Evolutionary conservation across 2,329 filamentous ascomycete genomes (phyloP).

Genomic region (Emergomyces africanus): DNA sequence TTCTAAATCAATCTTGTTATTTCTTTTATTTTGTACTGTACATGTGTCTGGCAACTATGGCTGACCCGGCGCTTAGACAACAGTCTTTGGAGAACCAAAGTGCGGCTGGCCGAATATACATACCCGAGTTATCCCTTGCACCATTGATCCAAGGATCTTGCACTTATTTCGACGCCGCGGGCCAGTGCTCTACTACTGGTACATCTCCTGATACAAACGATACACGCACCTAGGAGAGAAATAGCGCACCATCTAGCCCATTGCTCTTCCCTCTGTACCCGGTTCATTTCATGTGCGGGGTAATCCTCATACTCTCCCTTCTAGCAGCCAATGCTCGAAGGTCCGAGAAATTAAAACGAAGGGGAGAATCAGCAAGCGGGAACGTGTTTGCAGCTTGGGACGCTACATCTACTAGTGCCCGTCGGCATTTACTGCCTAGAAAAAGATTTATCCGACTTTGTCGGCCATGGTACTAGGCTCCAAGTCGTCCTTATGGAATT

Average conservation of each 20-base stretch:
- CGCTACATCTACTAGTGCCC: conserved; percentile 30
- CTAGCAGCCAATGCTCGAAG: conserved; percentile 12
- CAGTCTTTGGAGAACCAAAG: conserved; percentile 37
- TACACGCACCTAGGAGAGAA: neutral
- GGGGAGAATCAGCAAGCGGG: conserved; percentile 16
- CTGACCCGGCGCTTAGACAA: neutral
- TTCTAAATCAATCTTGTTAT: neutral
- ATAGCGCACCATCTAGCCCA: neutral
- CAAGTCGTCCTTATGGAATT: conserved; percentile 51
- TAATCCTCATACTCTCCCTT: conserved; percentile 34
- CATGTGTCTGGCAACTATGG: neutral
- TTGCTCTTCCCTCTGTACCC: neutral
- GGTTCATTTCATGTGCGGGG: conserved; percentile 45
- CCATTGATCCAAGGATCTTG: conserved; percentile 46
- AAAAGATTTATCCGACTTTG: conserved; percentile 45
- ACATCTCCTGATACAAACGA: neutral
- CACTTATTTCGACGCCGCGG: conserved; percentile 43
- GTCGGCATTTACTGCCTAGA: conserved; percentile 50
- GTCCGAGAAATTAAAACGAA: conserved; percentile 11
- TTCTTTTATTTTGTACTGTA: neutral
- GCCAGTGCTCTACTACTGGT: conserved; percentile 38
- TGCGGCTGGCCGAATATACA: conserved; percentile 42
- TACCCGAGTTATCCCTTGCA: conserved; percentile 46
- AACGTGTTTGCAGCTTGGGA: conserved; percentile 18
- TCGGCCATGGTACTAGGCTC: conserved; percentile 55